Percentiles rank a stretch among this genome's conserved stretches.
Conservation (phyloP, 2,329 filamentous ascomycete genomes). For the Dactylellina leptospora region DNA sequence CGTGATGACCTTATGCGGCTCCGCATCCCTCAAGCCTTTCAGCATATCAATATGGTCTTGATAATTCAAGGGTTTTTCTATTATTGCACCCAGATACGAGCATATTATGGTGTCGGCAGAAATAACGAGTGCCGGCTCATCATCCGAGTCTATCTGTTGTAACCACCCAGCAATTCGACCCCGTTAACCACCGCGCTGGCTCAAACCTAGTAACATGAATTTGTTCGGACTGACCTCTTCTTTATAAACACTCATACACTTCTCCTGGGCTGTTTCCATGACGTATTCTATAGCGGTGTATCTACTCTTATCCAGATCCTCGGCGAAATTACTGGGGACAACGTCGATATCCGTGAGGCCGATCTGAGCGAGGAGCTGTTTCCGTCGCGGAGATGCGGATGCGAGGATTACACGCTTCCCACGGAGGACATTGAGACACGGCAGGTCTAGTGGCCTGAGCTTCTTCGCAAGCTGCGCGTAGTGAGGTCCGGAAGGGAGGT, state of each 20-base stretch:
- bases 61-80: conserved; percentile 89
- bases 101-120: conserved; percentile 92
- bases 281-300: conserved; percentile 91
- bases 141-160: conserved; percentile 60
- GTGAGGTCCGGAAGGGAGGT: conserved; percentile 9
- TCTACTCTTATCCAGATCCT: conserved; percentile 79
- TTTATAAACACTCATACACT: conserved; percentile 78
- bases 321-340: conserved; percentile 80
- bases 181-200: not conserved
- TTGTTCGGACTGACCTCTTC: conserved; percentile 63
- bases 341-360: conserved; percentile 85
- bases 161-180: conserved; percentile 1
- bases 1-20: conserved; percentile 77
- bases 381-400: conserved; percentile 84
- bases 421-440: conserved; percentile 78
- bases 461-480: conserved; percentile 33
- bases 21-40: conserved; percentile 78
- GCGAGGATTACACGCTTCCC: conserved; percentile 86
- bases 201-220: not conserved
- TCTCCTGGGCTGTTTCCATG: conserved; percentile 81
- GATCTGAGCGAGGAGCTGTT: conserved; percentile 78
- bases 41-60: conserved; percentile 85
- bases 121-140: conserved; percentile 83
- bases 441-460: conserved; percentile 73
- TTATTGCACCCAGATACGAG: conserved; percentile 75